A percentile compares a stretch with the other conserved stretches of the same genome.
phyloP scores from a whole-genome alignment of 768 basidiomycete species.

The Lentinus brumalis region DNA sequence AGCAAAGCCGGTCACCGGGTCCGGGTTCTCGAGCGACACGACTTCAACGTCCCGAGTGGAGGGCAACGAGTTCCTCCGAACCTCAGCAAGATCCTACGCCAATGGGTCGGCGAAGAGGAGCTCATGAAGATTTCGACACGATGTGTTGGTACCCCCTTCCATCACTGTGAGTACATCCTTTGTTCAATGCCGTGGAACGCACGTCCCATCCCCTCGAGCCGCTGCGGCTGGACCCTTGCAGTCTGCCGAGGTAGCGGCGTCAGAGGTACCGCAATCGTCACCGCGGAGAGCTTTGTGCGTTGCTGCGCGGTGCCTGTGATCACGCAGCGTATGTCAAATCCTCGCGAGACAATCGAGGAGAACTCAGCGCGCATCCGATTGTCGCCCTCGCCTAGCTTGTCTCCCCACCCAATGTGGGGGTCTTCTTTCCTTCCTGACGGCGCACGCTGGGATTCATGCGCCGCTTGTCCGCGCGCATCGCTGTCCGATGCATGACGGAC shows the following conservation, averaged over 20 bases:
- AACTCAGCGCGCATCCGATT: background rate
- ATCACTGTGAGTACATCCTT: constrained; percentile 34
- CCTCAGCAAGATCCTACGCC: constrained; percentile 53
- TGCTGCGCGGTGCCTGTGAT: background rate
- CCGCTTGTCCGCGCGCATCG: background rate
- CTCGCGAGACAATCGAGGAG: background rate
- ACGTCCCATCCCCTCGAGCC: constrained; percentile 7
- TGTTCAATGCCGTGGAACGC: background rate
- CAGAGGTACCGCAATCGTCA: too few species aligned
- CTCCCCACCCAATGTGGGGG: background rate
- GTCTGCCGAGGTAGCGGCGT: background rate
- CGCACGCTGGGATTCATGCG: background rate
- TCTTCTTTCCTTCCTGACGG: background rate
- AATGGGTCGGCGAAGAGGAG: constrained; percentile 54
- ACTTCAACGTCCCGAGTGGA: constrained; percentile 37
- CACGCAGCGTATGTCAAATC: background rate
- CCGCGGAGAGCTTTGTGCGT: background rate
- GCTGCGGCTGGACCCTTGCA: background rate
- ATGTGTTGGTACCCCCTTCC: constrained; percentile 36
- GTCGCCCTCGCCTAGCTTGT: background rate
- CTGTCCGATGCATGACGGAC: background rate
- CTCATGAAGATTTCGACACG: constrained; percentile 41
- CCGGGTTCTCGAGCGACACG: constrained; percentile 53
- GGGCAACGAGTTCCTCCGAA: constrained; percentile 59
- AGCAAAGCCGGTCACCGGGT: constrained; percentile 61